These are phyloP conservation scores for Galerina marginata DNA, from an alignment of 768 basidiomycete genomes.

Conservation along the genomic window DNA sequence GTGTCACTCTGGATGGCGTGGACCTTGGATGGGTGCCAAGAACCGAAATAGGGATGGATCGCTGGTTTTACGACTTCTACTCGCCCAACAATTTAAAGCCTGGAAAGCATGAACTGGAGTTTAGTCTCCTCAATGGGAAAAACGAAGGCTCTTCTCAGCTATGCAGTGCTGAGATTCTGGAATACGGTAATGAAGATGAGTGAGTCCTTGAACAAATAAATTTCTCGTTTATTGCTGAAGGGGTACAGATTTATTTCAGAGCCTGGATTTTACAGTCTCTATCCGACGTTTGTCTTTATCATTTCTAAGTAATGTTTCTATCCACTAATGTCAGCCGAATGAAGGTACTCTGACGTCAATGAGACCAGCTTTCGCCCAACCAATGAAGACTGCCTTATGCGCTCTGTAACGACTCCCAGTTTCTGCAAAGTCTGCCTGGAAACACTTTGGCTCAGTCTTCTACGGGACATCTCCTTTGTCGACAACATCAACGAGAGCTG, in stretches of 20 bases:
- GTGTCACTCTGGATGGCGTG: constrained; percentile 62
- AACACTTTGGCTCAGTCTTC: constrained; percentile 72
- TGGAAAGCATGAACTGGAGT: constrained; percentile 65
- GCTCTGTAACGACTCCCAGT: constrained; percentile 67
- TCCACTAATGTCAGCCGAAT: neutral
- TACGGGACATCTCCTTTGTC: constrained; percentile 64
- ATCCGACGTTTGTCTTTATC: constrained; percentile 64
- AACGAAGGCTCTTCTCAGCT: constrained; percentile 67
- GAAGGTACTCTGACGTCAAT: constrained; percentile 68
- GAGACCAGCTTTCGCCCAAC: constrained; percentile 79
- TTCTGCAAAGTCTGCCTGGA: constrained; percentile 80
- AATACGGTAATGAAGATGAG: constrained; percentile 71
- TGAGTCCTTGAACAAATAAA: constrained; percentile 35
- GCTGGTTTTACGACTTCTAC: constrained; percentile 77
- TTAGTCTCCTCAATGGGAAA: constrained; percentile 53
- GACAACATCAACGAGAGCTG: constrained; percentile 55
- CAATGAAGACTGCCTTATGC: constrained; percentile 85
- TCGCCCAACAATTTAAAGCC: constrained; percentile 41
- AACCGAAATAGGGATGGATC: constrained; percentile 63
- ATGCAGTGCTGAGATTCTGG: constrained; percentile 77
- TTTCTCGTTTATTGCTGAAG: neutral
- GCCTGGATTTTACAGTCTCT: constrained; percentile 67
- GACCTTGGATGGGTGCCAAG: constrained; percentile 66
- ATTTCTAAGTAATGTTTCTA: neutral
- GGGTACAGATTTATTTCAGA: constrained; percentile 59